phyloP scores from a whole-genome alignment of 2,329 filamentous ascomycete species.

The Alternaria rosae region DNA sequence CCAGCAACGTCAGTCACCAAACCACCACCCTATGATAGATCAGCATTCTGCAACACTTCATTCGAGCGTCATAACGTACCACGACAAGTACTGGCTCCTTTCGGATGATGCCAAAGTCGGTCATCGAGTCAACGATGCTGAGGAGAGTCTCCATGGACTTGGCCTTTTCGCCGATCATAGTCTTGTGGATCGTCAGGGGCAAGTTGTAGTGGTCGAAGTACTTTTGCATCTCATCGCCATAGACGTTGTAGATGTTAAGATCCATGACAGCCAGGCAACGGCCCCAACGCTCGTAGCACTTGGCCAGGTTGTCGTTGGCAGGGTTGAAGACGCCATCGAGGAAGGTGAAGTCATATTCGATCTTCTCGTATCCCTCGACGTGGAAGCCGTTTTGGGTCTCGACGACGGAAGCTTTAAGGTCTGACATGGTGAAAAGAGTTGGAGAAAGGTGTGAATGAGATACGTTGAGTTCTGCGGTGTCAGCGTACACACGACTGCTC shows the following conservation, averaged over 20 bases:
- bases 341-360: conserved; percentile 78
- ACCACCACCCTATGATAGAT: conserved; percentile 51
- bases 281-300: conserved; percentile 71
- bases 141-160: conserved; percentile 75
- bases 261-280: conserved; percentile 74
- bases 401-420: conserved; percentile 68
- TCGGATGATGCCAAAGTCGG: conserved; percentile 72
- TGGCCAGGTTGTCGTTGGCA: conserved; percentile 66
- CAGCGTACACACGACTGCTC: conserved; percentile 11
- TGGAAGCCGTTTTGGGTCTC: conserved; percentile 72
- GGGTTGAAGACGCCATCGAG: conserved; percentile 72
- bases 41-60: conserved; percentile 4
- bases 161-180: conserved; percentile 77
- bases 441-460: conserved; percentile 22
- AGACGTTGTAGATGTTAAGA: conserved; percentile 73
- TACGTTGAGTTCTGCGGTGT: conserved; percentile 33
- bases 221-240: conserved; percentile 69
- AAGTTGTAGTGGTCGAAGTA: conserved; percentile 73
- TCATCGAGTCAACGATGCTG: conserved; percentile 77
- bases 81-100: conserved; percentile 58
- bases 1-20: conserved; percentile 64
- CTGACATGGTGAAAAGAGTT: conserved; percentile 64
- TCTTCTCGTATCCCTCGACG: conserved; percentile 77
- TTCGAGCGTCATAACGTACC: conserved; percentile 24
- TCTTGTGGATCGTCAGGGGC: conserved; percentile 71